Evolutionary conservation across 2,329 filamentous ascomycete species (phyloP).

Genomic region (Sporothrix sp.): DNA sequence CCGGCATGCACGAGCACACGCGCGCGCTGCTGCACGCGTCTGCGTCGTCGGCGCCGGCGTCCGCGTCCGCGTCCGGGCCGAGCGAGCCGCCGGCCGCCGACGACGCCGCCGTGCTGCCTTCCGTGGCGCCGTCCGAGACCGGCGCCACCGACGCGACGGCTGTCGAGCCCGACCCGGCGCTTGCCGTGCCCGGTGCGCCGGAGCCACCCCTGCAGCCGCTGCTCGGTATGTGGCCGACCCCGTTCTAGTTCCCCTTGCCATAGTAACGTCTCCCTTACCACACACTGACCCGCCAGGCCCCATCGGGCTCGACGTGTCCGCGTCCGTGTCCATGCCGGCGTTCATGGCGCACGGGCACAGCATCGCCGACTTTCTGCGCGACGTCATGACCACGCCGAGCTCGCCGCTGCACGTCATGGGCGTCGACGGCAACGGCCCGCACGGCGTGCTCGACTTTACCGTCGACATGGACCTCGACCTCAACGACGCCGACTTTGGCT

Average conservation of each 20-base stretch:
- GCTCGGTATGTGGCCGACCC: not conserved
- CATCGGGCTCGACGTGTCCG: not conserved
- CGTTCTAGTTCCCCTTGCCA: no score
- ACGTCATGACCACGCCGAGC: slow-evolving; percentile 40
- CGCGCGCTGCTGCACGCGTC: no score
- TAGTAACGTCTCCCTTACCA: no score
- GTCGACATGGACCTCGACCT: slow-evolving; percentile 40
- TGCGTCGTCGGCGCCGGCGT: no score
- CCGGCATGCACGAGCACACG: not conserved
- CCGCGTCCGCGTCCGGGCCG: no score
- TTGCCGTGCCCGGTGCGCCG: not conserved
- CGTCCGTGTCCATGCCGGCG: not conserved
- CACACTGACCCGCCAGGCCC: not conserved
- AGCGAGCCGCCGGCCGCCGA: not conserved
- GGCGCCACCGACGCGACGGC: not conserved
- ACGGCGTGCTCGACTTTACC: slow-evolving; percentile 39
- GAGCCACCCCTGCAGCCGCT: not conserved
- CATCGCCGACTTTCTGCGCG: slow-evolving; percentile 40
- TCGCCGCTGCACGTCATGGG: slow-evolving; percentile 19
- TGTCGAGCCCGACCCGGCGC: not conserved
- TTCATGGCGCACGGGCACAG: slow-evolving; percentile 1
- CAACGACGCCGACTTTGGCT: slow-evolving; percentile 42
- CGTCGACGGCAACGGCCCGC: slow-evolving; percentile 32
- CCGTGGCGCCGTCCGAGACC: not conserved
- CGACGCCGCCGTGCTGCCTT: not conserved